Base-by-base conservation (phyloP, 2,329 filamentous ascomycete species). In the Aureobasidium melanogenum region DNA sequence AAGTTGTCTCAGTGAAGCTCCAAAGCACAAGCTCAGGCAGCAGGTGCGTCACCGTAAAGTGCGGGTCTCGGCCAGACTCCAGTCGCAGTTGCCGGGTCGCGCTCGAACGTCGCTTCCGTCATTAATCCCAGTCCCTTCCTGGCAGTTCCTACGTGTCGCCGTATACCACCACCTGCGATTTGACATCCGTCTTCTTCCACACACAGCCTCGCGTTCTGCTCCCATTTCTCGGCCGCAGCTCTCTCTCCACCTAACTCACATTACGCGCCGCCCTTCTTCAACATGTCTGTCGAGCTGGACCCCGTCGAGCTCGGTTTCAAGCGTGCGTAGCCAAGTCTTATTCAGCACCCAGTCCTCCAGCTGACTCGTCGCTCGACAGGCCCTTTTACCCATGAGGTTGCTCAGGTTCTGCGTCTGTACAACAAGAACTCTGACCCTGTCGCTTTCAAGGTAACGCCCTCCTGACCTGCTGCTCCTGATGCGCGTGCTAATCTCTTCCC, bases 251-350 rank as follows among this genome's bases (percentile, higher is more conserved):
- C 14, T n/a, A 17, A 59, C 34, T n/a, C 56, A 34, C 5, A 10
- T 3, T 10, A 50, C 56, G 26, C 43, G 26, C 36, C 44, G 24
- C 26, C 50, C 30, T 51, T 26, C 41, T 60, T 52, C 77, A 83
- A 71, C 78, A 97, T 97, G 94, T 95, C 93, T 69, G 88, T 99
- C 79, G 89, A 96, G 71, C 89, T 99, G 73, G 87, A 94, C 70
- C 94, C 93, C 63, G 76, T 84, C 68, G 94, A 97, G 83, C 86
- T 99, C 73, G 89, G 86, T 79, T 99, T 99, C 80, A 88, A 87
- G 78, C 89, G 94, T 97, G 82, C 72, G 88, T 82, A 64, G 12
- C 44, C 65, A 43, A 63, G 30, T 55, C 48, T 46, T n/a, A 17
- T 46, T 12, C 17, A 36, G 3, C 17, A 15, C 30, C 22, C 17